Conservation (phyloP, 1,284 basidiomycete species). For the Flammula alnicola region DNA sequence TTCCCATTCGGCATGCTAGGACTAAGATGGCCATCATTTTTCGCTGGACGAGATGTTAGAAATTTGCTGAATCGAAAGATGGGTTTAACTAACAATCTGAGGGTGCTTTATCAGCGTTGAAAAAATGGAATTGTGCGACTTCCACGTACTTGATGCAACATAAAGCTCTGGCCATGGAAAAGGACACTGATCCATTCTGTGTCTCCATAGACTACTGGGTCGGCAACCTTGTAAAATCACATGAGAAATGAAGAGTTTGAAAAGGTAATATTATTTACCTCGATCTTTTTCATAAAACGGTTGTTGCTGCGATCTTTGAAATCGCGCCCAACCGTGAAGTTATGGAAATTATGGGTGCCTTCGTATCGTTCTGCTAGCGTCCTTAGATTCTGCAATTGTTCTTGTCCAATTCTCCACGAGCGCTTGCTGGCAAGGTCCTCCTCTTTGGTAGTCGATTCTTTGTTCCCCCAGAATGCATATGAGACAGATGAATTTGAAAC, state of each 20-base stretch:
- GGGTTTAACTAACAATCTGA: slow-evolving; percentile 33
- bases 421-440: slow-evolving; percentile 68
- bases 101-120: not conserved
- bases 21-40: slow-evolving; percentile 97
- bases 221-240: slow-evolving; percentile 57
- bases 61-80: slow-evolving; percentile 15
- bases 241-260: not conserved
- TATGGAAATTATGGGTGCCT: slow-evolving; percentile 95
- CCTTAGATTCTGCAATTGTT: slow-evolving; percentile 62
- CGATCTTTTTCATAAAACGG: slow-evolving; percentile 85
- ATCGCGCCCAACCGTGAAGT: slow-evolving; percentile 92
- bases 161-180: slow-evolving; percentile 98
- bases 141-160: slow-evolving; percentile 87
- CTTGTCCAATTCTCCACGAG: slow-evolving; percentile 64
- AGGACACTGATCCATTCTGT: slow-evolving; percentile 96
- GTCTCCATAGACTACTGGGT: slow-evolving; percentile 84
- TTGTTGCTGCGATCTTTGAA: slow-evolving; percentile 83
- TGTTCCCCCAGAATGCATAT: slow-evolving; percentile 44
- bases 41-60: slow-evolving; percentile 59
- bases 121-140: not conserved
- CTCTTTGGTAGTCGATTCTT: slow-evolving; percentile 45
- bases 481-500: slow-evolving; percentile 20
- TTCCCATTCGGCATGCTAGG: slow-evolving; percentile 75
- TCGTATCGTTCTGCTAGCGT: slow-evolving; percentile 67
- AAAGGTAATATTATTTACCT: slow-evolving; percentile 50